phyloP scores from a whole-genome alignment of 1,284 basidiomycete genomes.

The Leccinum proliferum region DNA sequence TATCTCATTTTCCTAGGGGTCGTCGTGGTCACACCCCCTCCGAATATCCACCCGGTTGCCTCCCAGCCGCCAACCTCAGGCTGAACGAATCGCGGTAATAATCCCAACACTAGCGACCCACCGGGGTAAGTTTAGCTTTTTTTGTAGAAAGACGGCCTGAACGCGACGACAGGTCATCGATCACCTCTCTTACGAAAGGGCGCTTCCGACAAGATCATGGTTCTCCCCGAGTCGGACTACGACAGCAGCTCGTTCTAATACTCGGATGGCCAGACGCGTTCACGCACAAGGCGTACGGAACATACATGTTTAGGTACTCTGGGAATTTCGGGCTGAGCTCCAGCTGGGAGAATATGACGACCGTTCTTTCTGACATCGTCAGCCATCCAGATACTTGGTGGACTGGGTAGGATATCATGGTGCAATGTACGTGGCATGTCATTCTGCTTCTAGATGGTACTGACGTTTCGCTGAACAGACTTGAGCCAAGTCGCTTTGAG shows the following conservation, averaged over 20 bases:
- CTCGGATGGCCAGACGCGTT: constrained; percentile 58
- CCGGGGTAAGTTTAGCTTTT: constrained; percentile 35
- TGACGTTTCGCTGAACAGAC: constrained; percentile 40
- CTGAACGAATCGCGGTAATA: constrained; percentile 65
- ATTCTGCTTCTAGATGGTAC: neutral
- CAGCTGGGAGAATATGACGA: constrained; percentile 66
- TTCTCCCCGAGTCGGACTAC: constrained; percentile 79
- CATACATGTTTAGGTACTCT: constrained; percentile 62
- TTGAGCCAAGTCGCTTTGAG: constrained; percentile 61
- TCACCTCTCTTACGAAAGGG: constrained; percentile 82
- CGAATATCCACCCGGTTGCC: constrained; percentile 58
- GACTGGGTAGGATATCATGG: constrained; percentile 66
- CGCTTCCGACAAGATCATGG: constrained; percentile 65
- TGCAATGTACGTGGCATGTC: constrained; percentile 62
- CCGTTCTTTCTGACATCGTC: constrained; percentile 41
- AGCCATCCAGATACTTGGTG: constrained; percentile 54
- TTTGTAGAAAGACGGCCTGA: neutral
- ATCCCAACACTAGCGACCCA: constrained; percentile 45
- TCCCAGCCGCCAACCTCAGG: constrained; percentile 52
- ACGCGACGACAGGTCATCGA: constrained; percentile 48
- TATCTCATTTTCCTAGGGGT: constrained; percentile 43
- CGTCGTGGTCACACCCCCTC: constrained; percentile 73
- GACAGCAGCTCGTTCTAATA: constrained; percentile 58
- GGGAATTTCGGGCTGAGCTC: constrained; percentile 81
- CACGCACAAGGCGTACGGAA: constrained; percentile 61